Percentiles rank a stretch among this genome's conserved stretches.
Evolutionary conservation across 805 yeast species (phyloP).

Genomic region (Tetrapisispora pingtungensis): DNA sequence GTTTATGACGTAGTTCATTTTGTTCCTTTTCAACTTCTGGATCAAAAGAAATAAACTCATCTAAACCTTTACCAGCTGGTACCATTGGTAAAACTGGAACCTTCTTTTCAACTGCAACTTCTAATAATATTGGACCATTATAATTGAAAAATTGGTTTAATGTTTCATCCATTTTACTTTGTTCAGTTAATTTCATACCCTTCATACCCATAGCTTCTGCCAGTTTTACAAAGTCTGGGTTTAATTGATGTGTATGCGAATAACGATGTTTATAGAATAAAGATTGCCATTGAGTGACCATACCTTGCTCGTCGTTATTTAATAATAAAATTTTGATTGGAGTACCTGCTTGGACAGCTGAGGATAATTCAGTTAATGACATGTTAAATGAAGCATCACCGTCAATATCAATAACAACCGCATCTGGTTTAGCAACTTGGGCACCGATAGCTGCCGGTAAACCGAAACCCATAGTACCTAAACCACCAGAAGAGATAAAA

Average conservation of each 20-base stretch:
- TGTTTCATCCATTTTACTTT: conserved; percentile 51
- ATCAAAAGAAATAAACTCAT: conserved; percentile 85
- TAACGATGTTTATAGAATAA: conserved; percentile 93
- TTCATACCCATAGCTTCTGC: conserved; percentile 91
- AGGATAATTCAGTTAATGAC: conserved; percentile 87
- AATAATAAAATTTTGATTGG: conserved; percentile 84
- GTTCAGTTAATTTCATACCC: conserved; percentile 64
- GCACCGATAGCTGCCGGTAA: conserved; percentile 98
- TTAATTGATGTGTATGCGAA: conserved; percentile 91
- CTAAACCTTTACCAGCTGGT: conserved; percentile 89
- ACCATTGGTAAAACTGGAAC: conserved; percentile 98
- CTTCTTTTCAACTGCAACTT: conserved; percentile 77
- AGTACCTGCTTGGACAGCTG: conserved; percentile 88
- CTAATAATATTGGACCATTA: conserved; percentile 81
- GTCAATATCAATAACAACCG: conserved; percentile 90
- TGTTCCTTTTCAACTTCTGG: conserved; percentile 69
- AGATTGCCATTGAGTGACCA: conserved; percentile 99
- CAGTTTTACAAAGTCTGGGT: conserved; percentile 87
- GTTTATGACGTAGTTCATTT: conserved; percentile 53
- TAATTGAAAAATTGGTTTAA: conserved; percentile 61
- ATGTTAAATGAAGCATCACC: conserved; percentile 99
- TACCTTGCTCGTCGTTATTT: conserved; percentile 98
- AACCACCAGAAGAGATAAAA: conserved; percentile 96
- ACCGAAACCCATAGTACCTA: conserved; percentile 98
- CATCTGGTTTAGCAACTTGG: conserved; percentile 91